Evolutionary conservation across 345 rosid species (phyloP).

Genomic region (Nephelium lappaceum): DNA sequence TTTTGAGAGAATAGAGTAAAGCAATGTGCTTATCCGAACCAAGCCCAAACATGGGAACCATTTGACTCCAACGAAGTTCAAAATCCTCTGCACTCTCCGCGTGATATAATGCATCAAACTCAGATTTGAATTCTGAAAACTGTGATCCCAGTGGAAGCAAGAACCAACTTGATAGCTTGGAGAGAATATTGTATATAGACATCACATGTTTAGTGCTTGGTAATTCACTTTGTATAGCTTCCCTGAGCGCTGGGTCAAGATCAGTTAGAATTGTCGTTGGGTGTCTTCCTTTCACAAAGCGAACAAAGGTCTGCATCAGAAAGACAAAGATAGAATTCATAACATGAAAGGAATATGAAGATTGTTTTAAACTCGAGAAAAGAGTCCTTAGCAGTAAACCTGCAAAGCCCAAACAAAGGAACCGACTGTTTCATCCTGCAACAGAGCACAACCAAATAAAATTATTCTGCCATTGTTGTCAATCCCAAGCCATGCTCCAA

Average conservation of each 20-base stretch:
- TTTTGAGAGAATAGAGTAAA: slow-evolving; percentile 37
- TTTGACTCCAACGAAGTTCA: slow-evolving; percentile 44
- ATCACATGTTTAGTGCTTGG: slow-evolving; percentile 46
- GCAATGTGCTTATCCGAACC: slow-evolving; percentile 44
- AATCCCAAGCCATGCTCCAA: slow-evolving; percentile 47
- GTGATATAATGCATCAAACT: slow-evolving; percentile 42
- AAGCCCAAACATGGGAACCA: slow-evolving; percentile 49
- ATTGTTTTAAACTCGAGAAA: background rate
- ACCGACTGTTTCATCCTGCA: slow-evolving; percentile 40
- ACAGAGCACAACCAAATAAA: slow-evolving; percentile 42
- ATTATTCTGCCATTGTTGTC: slow-evolving; percentile 45
- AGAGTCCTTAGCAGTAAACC: slow-evolving; percentile 26
- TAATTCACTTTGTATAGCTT: slow-evolving; percentile 44
- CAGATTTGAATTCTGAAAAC: slow-evolving; percentile 41
- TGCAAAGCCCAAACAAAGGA: slow-evolving; percentile 51
- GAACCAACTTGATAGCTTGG: slow-evolving; percentile 52
- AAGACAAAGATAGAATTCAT: background rate
- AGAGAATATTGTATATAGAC: slow-evolving; percentile 36
- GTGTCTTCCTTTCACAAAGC: slow-evolving; percentile 47
- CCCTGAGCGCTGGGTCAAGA: slow-evolving; percentile 42
- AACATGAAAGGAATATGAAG: background rate
- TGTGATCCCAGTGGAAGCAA: slow-evolving; percentile 37
- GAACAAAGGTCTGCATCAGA: slow-evolving; percentile 35
- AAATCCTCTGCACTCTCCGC: slow-evolving; percentile 45
- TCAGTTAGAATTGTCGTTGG: slow-evolving; percentile 49